A percentile compares a stretch with the other conserved stretches of the same genome.
phyloP scores from a whole-genome alignment of 176 grass and related monocot genomes.

The Oryza nivara region DNA sequence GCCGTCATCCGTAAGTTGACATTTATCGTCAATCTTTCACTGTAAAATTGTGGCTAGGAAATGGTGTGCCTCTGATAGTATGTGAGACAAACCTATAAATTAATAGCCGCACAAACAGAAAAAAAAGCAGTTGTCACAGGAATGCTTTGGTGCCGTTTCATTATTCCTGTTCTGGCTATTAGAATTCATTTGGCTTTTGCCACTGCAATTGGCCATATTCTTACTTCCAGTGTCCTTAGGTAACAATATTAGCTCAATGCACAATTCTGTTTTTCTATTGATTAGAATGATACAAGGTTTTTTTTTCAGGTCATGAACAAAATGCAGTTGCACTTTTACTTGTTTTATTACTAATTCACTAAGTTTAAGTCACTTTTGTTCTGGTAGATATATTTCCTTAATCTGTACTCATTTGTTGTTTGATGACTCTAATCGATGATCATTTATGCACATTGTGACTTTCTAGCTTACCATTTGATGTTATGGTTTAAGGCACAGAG shows the following conservation, averaged over 20 bases:
- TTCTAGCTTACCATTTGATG: not conserved
- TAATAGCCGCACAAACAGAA: not conserved
- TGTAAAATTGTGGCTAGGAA: no score
- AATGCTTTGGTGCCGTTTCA: not conserved
- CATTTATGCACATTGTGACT: not conserved
- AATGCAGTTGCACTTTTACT: not conserved
- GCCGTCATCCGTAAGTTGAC: no score
- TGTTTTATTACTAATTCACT: not conserved
- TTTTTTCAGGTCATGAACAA: not conserved
- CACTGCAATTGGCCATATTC: not conserved
- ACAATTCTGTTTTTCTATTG: not conserved
- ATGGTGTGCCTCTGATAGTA: no score
- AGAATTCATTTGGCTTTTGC: not conserved
- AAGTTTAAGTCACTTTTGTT: constrained; percentile 6
- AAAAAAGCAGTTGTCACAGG: not conserved
- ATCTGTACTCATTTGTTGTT: not conserved
- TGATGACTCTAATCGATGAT: not conserved
- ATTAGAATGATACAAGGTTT: not conserved
- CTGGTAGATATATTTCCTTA: constrained; percentile 14
- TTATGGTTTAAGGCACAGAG: constrained; percentile 7
- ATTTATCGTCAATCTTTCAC: no score
- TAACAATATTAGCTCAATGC: not conserved
- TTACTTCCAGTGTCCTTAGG: not conserved
- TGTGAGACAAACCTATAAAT: no score
- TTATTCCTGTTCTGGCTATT: not conserved